Base-by-base conservation (phyloP, 805 yeast species). In the Trichomonascus vanleenenianus region DNA sequence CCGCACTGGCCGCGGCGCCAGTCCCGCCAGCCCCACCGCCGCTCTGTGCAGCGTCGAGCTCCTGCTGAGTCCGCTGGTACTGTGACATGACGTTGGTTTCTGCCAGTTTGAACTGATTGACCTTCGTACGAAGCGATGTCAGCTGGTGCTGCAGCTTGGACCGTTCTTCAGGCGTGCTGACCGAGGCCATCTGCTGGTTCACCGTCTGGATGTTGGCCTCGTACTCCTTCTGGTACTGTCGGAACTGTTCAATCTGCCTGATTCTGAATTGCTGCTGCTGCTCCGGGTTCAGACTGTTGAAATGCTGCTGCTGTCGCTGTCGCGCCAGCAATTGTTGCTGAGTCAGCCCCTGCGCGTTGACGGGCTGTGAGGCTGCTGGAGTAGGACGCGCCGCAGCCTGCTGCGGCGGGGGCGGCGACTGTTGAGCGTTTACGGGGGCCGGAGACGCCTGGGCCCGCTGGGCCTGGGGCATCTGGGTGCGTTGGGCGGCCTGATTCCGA, bases 31-130 rank as follows among this genome's bases (percentile, higher is more conserved):
- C 4, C 8, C 7, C 27, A 8, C 7, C 27, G 27, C 27, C 51
- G 19, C 41, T 54, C 52, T 39, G 49, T 4, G n/a, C n/a, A n/a
- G 27, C 27, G 27, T 22, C 27, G 27, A 22, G 27, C 27, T 22
- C 40, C 22, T 33, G 44, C 39, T 47, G 47, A 16, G 44, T 49
- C 32, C 45, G 43, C 31, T 30, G 36, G 36, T 43, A 49, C 25
- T 48, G 50, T 25, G 45, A 54, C 42, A 52, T 50, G 14, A 56
- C 40, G 11, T 47, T 48, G n/a, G 56, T 41, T 30, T 55, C 60
- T 34, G 45, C 31, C 8, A 47, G 40, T 11, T 47, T 46, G 27
- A 46, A 40, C 31, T 55, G 57, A 41, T 56, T 59, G 9, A 50
- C 41, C 12, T 49, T 50, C 31, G 49, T 44, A 7, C 57, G 49